Evolutionary conservation across 2,329 filamentous ascomycete genomes (phyloP), one percentile per base, ranked within the genome.

Genomic region (Paracorniculantispora psalliotae): DNA sequence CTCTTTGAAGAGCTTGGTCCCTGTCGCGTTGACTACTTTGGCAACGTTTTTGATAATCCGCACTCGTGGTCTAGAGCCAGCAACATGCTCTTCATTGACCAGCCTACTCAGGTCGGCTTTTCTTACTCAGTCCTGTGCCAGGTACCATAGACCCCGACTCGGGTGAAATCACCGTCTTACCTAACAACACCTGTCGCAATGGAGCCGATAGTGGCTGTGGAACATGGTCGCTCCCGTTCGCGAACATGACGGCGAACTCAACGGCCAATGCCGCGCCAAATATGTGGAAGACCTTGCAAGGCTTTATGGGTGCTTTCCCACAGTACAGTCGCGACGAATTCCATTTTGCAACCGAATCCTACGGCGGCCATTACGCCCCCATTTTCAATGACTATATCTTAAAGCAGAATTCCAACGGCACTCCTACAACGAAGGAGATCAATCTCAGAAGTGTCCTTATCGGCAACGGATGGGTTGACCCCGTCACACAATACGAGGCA

Each of bases 351-450:
- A 79, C 84, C 1, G 84, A 88, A 68, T 85, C 81, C 68, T 85
- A 88, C 69, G 81, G 84, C 30, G 87, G 87, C 12, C 81, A 83
- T 61, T 89, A 88, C 65, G 86, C 83, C 0, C 84, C 84, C 2
- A 77, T 79, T 1, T 85, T 87, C 65, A 81, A 81, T 8, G 71
- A 72, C 2, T 67, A 75, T 39, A 79, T 76, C 71, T 77, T 85
- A 64, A 68, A 80, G 49, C 84, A 89, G 69, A 89, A 89, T 62
- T 66, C 72, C 15, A 73, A 72, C 53, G 59, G 57, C 33, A 77
- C 79, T 30, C 51, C 51, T 23, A 65, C 67, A 8, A 79, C 77
- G 61, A 79, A 81, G 2, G 69, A 75, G 0, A 59, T 81, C 2
- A 67, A 78, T 2, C 72, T 89, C 13, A 73, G 75, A 10, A 81